Evolutionary conservation across 2,329 filamentous ascomycete species (phyloP).

Genomic region (Aplosporella prunicola): DNA sequence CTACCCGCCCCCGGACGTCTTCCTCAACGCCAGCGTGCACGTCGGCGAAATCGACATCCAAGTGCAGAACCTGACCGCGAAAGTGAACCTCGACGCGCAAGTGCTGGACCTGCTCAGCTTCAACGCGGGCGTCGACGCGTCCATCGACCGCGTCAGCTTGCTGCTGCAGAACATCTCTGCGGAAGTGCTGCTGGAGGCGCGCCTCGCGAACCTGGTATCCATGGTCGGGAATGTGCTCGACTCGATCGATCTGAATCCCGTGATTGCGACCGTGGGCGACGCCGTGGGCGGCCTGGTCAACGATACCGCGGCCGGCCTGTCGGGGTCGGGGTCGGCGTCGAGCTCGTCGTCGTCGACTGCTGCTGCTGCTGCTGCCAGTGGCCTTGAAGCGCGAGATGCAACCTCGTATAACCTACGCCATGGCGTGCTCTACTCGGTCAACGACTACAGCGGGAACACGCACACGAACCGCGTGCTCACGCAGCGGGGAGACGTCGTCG

Average conservation of each 20-base stretch:
- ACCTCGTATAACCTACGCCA: slow-evolving; percentile 33
- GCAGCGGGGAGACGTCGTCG: slow-evolving; percentile 47
- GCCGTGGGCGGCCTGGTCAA: slow-evolving; percentile 42
- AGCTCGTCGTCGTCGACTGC: slow-evolving; percentile 3
- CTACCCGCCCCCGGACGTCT: slow-evolving; percentile 46
- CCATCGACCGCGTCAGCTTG: slow-evolving; percentile 48
- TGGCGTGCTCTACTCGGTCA: slow-evolving; percentile 52
- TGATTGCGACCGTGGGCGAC: slow-evolving; percentile 47
- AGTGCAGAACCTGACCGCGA: slow-evolving; percentile 51
- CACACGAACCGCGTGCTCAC: slow-evolving; percentile 47
- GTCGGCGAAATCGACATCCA: slow-evolving; percentile 51
- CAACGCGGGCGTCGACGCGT: slow-evolving; percentile 51
- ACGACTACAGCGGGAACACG: slow-evolving; percentile 47
- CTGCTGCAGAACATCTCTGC: slow-evolving; percentile 50
- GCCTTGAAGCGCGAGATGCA: slow-evolving; percentile 22
- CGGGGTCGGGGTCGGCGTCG: slow-evolving; percentile 10
- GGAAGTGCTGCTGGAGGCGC: slow-evolving; percentile 49
- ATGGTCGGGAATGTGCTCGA: slow-evolving; percentile 51
- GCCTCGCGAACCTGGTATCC: slow-evolving; percentile 49
- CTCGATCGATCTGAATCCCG: slow-evolving; percentile 52
- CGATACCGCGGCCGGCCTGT: slow-evolving; percentile 23
- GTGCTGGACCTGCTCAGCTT: slow-evolving; percentile 50
- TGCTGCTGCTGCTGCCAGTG: slow-evolving; percentile 6
- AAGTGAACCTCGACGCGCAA: slow-evolving; percentile 51
- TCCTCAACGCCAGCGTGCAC: slow-evolving; percentile 49